Evolutionary conservation across 805 yeast genomes (phyloP).

Genomic region (Metschnikowia cerradonensis): DNA sequence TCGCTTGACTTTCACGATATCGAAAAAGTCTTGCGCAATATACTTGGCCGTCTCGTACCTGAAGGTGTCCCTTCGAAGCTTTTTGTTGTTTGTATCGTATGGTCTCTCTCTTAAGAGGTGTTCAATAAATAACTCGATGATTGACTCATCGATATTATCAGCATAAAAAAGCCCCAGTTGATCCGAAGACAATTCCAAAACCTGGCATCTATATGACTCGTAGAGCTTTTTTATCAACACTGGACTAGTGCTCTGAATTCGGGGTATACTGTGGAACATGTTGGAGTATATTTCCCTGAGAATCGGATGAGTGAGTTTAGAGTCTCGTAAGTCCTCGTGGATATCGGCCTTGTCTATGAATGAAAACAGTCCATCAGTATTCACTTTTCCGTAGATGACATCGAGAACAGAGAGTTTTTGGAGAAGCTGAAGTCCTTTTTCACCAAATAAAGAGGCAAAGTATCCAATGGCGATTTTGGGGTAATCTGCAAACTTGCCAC

Average conservation of each 20-base stretch:
- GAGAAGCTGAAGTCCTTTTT: conserved; percentile 19
- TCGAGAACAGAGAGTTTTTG: conserved; percentile 27
- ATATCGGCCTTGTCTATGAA: conserved; percentile 28
- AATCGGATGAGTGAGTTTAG: conserved; percentile 18
- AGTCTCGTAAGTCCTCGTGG: conserved; percentile 24
- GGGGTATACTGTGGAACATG: conserved; percentile 18
- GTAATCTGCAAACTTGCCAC: conserved; percentile 24
- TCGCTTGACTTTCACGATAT: conserved; percentile 11
- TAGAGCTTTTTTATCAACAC: conserved; percentile 21
- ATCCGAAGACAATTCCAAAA: neutral
- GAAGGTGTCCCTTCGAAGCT: conserved; percentile 11
- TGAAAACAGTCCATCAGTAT: conserved; percentile 14
- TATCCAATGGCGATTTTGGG: conserved; percentile 38
- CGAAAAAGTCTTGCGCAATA: conserved; percentile 24
- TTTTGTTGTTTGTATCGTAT: conserved; percentile 12
- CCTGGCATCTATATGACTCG: conserved; percentile 17
- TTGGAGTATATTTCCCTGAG: conserved; percentile 25
- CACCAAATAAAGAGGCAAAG: conserved; percentile 26
- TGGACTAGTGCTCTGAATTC: conserved; percentile 13
- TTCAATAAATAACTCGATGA: conserved; percentile 22
- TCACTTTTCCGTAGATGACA: conserved; percentile 21
- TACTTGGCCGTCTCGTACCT: conserved; percentile 23
- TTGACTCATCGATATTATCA: conserved; percentile 15
- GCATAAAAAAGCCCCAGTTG: conserved; percentile 11
- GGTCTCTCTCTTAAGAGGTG: conserved; percentile 25